Base-by-base conservation (phyloP, 768 basidiomycete species). In the Multifurca ochricompacta region DNA sequence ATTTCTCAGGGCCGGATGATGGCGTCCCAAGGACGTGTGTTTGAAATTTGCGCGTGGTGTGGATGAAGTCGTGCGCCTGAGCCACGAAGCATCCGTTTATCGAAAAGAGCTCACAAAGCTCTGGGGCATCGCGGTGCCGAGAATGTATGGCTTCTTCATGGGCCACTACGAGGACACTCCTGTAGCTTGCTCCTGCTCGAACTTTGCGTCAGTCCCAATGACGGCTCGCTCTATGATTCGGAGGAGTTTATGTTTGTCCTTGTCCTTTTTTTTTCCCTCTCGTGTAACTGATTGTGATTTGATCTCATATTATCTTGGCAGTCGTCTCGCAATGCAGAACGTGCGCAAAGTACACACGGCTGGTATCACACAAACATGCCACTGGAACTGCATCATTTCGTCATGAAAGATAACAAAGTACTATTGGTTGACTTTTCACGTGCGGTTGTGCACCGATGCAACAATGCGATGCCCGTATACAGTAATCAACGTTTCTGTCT, bases 1-100 rank as follows among this genome's bases (percentile, higher is more conserved):
- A 57, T 8, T 48, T 52, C 43, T 16, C 19, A 1, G 45, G 56
- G 8, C 28, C 56, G 11, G 25, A 34, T 18, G 27, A 52, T 18
- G 50, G 21, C 10, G 27, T 52, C 39, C 56, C 56, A 34, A 31
- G 39, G n/a, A 42, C 8, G 45, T 57, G 6, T 57, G 56, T n/a
- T 19, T 52, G 6, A 57, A 57, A 30, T 4, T 57, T 19, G 56
- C 56, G 0, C 56, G 51, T 10, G 56, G 56, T 6, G 49, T 52
- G 13, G 56, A 57, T 27, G 56, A 52, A 34, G 50, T 57, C 11
- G 56, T 57, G 16, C 56, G 37, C 6, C 39, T 57, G 7, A 57
- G 45, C 14, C 56, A 37, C 39, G 56, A 57, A 19, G 56, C 56
- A 19, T 47, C 56, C 45, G n/a, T 57, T 9, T 57, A 57, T 32